These are phyloP conservation scores for Hypoxylon sp. DNA, from an alignment of 2,329 filamentous ascomycete species.

Conservation along the genomic window DNA sequence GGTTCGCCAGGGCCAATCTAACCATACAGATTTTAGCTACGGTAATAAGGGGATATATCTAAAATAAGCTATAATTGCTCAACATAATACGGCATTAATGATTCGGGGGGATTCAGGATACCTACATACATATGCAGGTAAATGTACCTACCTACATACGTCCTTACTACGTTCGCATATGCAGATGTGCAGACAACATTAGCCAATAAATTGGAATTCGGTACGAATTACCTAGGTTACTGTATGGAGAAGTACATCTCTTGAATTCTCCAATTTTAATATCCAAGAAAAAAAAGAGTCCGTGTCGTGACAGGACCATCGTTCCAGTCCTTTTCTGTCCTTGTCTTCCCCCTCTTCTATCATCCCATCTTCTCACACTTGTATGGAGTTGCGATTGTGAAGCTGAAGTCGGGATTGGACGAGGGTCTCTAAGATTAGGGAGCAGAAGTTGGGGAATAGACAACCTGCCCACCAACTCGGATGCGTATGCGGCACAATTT, in stretches of 20 bases:
- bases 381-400: constrained; percentile 30
- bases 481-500: constrained; percentile 13
- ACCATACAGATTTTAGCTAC: constrained; percentile 22
- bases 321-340: constrained; percentile 40
- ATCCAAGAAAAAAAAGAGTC: constrained; percentile 42
- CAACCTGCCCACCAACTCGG: constrained; percentile 16
- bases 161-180: constrained; percentile 34
- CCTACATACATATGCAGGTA: constrained; percentile 21
- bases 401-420: constrained; percentile 34
- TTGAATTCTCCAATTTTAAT: constrained; percentile 44
- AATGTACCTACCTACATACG: constrained; percentile 21
- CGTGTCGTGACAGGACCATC: constrained; percentile 41
- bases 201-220: constrained; percentile 33
- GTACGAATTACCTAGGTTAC: constrained; percentile 38
- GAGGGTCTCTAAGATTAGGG: constrained; percentile 36
- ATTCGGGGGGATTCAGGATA: constrained; percentile 31
- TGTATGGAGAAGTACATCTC: constrained; percentile 41
- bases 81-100: constrained; percentile 31
- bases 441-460: constrained; percentile 26
- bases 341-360: constrained; percentile 26
- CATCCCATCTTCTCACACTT: constrained; percentile 21
- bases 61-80: constrained; percentile 34
- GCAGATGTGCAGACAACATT: constrained; percentile 30
- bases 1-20: constrained; percentile 17
- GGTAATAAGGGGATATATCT: constrained; percentile 12